These are phyloP conservation scores for Atkinsonella hypoxylon DNA, from an alignment of 2,329 filamentous ascomycete species.

Conservation along the genomic window DNA sequence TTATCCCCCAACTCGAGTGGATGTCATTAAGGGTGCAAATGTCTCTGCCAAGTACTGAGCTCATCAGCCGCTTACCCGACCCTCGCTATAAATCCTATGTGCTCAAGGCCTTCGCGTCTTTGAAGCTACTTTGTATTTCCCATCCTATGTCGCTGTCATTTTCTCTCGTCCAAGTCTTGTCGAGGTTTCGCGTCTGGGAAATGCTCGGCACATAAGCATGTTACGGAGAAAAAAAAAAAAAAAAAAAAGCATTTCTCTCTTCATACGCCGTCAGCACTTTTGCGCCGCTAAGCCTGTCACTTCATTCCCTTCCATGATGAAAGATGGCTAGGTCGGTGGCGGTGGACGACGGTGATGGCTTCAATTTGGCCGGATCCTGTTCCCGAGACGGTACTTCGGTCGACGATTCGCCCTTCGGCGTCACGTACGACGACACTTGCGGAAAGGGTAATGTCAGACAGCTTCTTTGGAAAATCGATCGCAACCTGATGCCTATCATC, in stretches of 20 bases:
- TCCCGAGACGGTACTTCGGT: conserved; percentile 2
- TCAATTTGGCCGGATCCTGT: not conserved
- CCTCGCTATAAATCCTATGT: not conserved
- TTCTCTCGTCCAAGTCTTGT: not conserved
- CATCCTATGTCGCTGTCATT: not conserved
- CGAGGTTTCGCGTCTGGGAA: not conserved
- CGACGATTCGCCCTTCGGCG: not conserved
- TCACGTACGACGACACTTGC: conserved; percentile 13
- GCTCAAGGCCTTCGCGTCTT: not conserved
- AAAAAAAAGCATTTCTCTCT: not conserved
- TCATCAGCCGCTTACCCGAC: conserved; percentile 1
- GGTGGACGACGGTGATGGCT: not conserved
- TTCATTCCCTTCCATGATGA: not conserved
- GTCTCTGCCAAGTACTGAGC: not conserved
- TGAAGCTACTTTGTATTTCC: too few relatives aligned
- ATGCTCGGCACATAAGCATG: not conserved
- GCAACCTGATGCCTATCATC: conserved; percentile 46
- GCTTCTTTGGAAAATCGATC: conserved; percentile 41
- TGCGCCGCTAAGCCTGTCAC: not conserved
- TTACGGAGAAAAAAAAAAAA: too few relatives aligned
- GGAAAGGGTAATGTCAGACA: conserved; percentile 30
- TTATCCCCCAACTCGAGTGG: not conserved
- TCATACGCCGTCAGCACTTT: not conserved
- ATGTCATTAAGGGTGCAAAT: not conserved
- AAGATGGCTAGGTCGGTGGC: not conserved